These are phyloP conservation scores for Astrocystis sublimbata DNA, from an alignment of 495 filamentous ascomycete genomes.

Conservation along the genomic window DNA sequence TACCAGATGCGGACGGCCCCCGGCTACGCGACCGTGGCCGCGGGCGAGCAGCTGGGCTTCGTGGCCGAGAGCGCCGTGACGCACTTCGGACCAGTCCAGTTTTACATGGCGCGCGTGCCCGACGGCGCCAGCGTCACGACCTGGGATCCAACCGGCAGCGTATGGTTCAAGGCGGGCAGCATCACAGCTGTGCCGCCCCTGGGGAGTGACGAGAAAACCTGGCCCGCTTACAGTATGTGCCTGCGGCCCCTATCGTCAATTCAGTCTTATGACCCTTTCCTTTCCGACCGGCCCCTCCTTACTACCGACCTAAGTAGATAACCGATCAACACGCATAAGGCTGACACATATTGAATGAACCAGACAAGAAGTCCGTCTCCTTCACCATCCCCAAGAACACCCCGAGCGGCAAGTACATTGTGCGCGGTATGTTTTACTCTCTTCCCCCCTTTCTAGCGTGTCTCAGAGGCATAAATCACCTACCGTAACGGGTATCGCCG, in stretches of 20 bases:
- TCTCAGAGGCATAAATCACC: too few species aligned
- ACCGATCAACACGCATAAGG: background rate
- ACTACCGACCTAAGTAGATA: background rate
- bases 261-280: too few species aligned
- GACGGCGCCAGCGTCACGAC: constrained; percentile 40
- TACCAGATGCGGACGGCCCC: constrained; percentile 40
- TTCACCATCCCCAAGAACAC: constrained; percentile 44
- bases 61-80: constrained; percentile 33
- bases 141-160: constrained; percentile 48
- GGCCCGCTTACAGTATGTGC: constrained; percentile 43
- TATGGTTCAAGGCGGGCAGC: constrained; percentile 52
- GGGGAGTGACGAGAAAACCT: constrained; percentile 33
- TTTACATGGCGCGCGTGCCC: constrained; percentile 50
- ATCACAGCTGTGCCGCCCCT: constrained; percentile 34
- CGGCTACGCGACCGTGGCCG: constrained; percentile 32
- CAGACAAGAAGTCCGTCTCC: constrained; percentile 36
- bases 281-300: background rate
- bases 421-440: too few species aligned
- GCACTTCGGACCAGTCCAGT: constrained; percentile 45
- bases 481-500: too few species aligned
- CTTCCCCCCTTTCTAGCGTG: too few species aligned
- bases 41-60: constrained; percentile 45
- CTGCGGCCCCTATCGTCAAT: too few species aligned
- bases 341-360: too few species aligned
- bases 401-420: constrained; percentile 42